Base-by-base conservation (phyloP, 345 rosid genomes). In the Eutrema heterophyllum region DNA sequence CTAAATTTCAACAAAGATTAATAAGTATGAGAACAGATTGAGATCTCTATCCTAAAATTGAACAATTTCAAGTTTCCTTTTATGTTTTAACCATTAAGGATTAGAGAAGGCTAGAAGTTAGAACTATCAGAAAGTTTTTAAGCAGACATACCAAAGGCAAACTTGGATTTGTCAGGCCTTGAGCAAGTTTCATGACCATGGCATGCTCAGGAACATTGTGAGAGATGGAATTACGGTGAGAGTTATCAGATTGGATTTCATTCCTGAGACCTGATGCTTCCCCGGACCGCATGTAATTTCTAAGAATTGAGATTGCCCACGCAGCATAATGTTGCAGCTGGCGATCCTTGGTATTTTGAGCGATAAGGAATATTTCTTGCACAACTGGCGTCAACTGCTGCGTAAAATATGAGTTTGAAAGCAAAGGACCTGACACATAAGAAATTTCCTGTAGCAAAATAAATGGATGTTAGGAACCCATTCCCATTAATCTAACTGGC, bases 281-380 rank as follows among this genome's bases (percentile, higher is more conserved):
- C 81, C 71, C 53, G 27, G 90, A 87, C 87, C 92, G 87, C 74
- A 91, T 61, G 74, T 72, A 73, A 79, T 81, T 68, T 79, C 89
- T 83, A 55, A 94, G 94, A 78, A 94, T 72, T 70, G 96, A 86
- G 72, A 88, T 77, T 32, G 91, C 87, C 98, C 98, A 94, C 18
- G 97, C 87, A 38, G 97, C 96, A 80, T 83, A 86, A 35, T 85
- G 87, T 78, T 87, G 89, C 77, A 85, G 78, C 78, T 80, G 89
- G 71, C 68, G 84, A 75, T 94, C 89, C 62, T 85, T 85, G 49
- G 92, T 84, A 71, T 82, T 81, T 84, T 89, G 96, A 0, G 95
- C 97, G 46, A 85, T 76, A 58, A 89, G 93, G 82, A 90, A 94
- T 69, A 91, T 83, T 61, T 91, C 96, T 84, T 88, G 98, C 63